Conservation (phyloP, 2,329 filamentous ascomycete genomes). For the Domatiomyces catenatus region DNA sequence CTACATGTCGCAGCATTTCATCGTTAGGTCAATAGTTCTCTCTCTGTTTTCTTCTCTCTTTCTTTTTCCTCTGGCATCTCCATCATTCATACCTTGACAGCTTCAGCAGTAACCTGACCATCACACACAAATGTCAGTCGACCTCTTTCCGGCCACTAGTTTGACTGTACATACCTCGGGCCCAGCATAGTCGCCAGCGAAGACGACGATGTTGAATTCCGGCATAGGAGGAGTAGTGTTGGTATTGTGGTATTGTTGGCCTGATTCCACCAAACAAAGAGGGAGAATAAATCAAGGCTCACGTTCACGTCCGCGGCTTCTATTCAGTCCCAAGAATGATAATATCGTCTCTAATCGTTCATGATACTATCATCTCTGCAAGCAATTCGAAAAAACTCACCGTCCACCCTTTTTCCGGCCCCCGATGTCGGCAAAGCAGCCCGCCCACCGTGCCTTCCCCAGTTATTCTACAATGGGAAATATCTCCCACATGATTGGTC, state of each 20-base stretch:
- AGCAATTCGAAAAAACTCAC: background rate
- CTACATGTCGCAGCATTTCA: slow-evolving; percentile 28
- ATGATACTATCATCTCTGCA: background rate
- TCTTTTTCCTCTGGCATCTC: background rate
- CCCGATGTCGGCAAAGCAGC: background rate
- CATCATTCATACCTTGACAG: slow-evolving; percentile 52
- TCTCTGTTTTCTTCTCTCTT: background rate
- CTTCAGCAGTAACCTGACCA: slow-evolving; percentile 36
- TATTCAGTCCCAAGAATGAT: too few relatives aligned
- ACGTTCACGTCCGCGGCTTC: too few relatives aligned
- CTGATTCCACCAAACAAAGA: background rate
- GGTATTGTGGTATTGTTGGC: background rate
- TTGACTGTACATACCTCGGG: slow-evolving; percentile 54
- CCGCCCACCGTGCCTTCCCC: too few relatives aligned
- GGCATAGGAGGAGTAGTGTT: too few relatives aligned
- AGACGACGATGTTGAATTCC: slow-evolving; percentile 63
- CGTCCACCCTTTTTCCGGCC: too few relatives aligned
- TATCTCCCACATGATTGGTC: background rate
- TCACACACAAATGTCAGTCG: background rate
- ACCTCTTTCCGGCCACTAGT: background rate
- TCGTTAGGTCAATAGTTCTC: slow-evolving; percentile 2
- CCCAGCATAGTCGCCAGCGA: slow-evolving; percentile 70
- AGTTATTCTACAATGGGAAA: background rate
- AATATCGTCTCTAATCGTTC: too few relatives aligned
- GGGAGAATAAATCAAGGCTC: background rate